phyloP scores from a whole-genome alignment of 2,329 filamentous ascomycete species.

The Colletotrichum orbiculare region DNA sequence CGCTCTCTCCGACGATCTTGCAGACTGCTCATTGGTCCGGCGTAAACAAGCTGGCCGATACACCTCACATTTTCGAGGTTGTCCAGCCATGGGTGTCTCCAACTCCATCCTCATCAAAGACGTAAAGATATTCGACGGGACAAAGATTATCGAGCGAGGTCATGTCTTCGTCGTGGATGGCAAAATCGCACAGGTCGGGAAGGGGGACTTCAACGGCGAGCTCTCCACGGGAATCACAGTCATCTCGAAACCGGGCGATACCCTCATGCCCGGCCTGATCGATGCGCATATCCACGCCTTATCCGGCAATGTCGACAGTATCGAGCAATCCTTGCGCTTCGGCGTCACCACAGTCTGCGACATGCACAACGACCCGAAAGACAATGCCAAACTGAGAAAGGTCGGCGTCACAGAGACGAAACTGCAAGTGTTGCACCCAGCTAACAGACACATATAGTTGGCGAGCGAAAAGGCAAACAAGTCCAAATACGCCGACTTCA shows the following conservation, averaged over 20 bases:
- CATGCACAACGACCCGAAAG: constrained; percentile 54
- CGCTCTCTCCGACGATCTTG: too few relatives aligned
- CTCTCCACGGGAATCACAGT: constrained; percentile 37
- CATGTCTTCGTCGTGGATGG: constrained; percentile 53
- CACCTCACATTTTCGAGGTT: too few relatives aligned
- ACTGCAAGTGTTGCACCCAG: neutral
- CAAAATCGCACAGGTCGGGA: constrained; percentile 47
- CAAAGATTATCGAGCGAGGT: constrained; percentile 51
- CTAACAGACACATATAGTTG: constrained; percentile 26
- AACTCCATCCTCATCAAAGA: constrained; percentile 21
- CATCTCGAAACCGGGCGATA: constrained; percentile 57
- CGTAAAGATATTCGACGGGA: constrained; percentile 59
- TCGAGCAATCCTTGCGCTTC: constrained; percentile 58
- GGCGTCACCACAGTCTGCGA: constrained; percentile 64
- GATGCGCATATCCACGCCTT: constrained; percentile 61
- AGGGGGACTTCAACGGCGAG: constrained; percentile 27
- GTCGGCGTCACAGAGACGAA: neutral
- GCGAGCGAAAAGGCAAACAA: constrained; percentile 14
- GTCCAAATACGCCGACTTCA: constrained; percentile 56
- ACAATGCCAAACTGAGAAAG: constrained; percentile 45
- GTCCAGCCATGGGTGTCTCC: neutral
- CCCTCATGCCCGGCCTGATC: constrained; percentile 61
- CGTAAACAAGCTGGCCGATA: too few relatives aligned
- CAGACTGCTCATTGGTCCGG: too few relatives aligned
- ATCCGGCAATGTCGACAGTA: constrained; percentile 45